Evolutionary conservation across 2,329 filamentous ascomycete species (phyloP).

Genomic region (Colletotrichum liaoningense): DNA sequence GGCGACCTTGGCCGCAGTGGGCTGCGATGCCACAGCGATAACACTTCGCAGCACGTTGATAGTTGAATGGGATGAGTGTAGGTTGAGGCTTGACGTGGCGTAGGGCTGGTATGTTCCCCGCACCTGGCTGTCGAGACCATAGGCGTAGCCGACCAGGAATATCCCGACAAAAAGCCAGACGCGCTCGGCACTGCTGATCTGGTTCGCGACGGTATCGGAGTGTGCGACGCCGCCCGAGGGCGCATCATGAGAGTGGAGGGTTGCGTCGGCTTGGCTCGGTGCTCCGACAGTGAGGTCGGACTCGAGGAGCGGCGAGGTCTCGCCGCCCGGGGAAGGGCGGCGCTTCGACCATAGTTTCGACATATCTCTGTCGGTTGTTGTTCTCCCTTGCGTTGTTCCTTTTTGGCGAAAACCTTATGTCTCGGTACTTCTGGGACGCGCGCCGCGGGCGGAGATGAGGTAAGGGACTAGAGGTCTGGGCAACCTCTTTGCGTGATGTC

Average conservation of each 20-base stretch:
- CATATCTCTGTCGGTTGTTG: neutral
- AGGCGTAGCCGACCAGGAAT: conserved; percentile 70
- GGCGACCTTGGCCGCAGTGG: conserved; percentile 70
- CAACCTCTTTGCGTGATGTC: neutral
- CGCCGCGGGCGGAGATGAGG: neutral
- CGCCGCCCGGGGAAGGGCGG: conserved; percentile 3
- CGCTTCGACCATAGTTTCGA: conserved; percentile 11
- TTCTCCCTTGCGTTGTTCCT: neutral
- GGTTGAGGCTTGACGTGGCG: conserved; percentile 62
- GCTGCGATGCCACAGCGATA: conserved; percentile 69
- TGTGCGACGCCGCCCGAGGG: conserved; percentile 59
- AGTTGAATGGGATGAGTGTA: conserved; percentile 68
- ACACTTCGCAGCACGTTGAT: conserved; percentile 69
- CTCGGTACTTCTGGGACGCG: neutral
- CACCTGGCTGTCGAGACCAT: conserved; percentile 66
- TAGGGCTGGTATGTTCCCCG: conserved; percentile 64
- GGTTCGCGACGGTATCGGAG: conserved; percentile 60
- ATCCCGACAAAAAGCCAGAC: conserved; percentile 65
- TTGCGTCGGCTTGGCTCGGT: conserved; percentile 7
- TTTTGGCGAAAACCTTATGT: neutral
- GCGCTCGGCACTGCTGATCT: conserved; percentile 59
- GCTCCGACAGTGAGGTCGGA: conserved; percentile 16
- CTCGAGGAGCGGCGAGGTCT: conserved; percentile 30
- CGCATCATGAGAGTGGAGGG: neutral
- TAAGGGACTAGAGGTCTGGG: neutral